Evolutionary conservation across 1,284 basidiomycete genomes (phyloP).

Genomic region (Apiotrichum sp.): DNA sequence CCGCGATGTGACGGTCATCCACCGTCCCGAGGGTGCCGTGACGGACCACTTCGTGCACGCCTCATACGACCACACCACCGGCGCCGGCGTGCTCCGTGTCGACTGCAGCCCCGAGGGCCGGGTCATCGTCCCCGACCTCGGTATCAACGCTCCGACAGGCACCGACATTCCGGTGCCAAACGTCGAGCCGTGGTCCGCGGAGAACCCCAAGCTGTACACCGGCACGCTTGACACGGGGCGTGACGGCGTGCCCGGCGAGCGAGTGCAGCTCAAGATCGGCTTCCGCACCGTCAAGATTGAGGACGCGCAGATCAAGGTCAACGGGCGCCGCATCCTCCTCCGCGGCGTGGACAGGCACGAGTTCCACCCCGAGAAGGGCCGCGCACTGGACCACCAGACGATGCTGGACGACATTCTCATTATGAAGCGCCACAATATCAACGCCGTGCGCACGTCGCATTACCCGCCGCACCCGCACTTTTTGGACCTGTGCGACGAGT

Average conservation of each 20-base stretch:
- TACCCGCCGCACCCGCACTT: conserved; percentile 26
- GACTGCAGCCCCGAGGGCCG: conserved; percentile 16
- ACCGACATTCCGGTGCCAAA: neutral
- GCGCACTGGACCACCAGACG: conserved; percentile 11
- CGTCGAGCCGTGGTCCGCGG: conserved; percentile 24
- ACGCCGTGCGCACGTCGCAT: conserved; percentile 24
- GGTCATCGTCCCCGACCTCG: conserved; percentile 20
- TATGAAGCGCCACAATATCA: conserved; percentile 27
- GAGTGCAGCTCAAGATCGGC: conserved; percentile 19
- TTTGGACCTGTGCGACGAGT: conserved; percentile 25
- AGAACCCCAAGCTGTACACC: conserved; percentile 18
- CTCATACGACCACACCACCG: conserved; percentile 16
- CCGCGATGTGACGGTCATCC: conserved; percentile 21
- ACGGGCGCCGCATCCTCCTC: conserved; percentile 21
- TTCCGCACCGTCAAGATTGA: conserved; percentile 22
- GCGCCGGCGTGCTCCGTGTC: conserved; percentile 17
- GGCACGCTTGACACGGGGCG: conserved; percentile 1
- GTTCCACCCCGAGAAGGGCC: conserved; percentile 20
- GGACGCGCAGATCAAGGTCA: conserved; percentile 20
- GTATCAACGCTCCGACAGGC: conserved; percentile 18
- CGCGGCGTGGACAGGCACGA: conserved; percentile 28
- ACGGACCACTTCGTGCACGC: conserved; percentile 23
- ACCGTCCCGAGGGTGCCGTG: conserved; percentile 17
- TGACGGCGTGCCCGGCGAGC: conserved; percentile 8
- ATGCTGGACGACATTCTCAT: conserved; percentile 25